phyloP scores from a whole-genome alignment of 768 basidiomycete species.

The Hydnum rufescens region DNA sequence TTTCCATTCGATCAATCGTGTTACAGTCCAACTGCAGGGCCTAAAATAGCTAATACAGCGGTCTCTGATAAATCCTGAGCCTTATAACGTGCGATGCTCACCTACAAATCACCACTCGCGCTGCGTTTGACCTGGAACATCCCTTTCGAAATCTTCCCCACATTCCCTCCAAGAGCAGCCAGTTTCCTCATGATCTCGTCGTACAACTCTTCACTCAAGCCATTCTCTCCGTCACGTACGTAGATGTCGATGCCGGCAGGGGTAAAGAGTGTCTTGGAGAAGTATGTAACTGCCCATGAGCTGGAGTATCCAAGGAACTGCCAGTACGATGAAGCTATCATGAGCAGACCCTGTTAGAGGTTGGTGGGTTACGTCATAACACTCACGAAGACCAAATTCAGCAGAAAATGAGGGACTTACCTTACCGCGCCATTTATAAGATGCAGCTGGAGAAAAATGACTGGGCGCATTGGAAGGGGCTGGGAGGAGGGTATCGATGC shows the following conservation, averaged over 20 bases:
- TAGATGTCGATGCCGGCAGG: constrained; percentile 27
- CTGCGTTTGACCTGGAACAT: background rate
- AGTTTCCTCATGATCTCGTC: background rate
- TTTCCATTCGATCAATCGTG: no score
- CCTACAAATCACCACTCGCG: no score
- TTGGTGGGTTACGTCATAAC: background rate
- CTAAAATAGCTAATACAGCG: no score
- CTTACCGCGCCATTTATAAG: constrained; percentile 23
- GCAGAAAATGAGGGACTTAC: constrained; percentile 13
- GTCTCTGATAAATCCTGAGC: no score
- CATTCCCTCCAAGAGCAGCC: no score
- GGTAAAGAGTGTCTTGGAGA: constrained; percentile 27
- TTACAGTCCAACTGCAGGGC: no score
- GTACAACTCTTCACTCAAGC: background rate
- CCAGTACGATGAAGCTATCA: constrained; percentile 7
- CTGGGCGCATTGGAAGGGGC: background rate
- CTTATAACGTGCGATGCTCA: no score
- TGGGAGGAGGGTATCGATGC: background rate
- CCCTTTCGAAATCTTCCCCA: no score
- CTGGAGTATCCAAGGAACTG: constrained; percentile 21
- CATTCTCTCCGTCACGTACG: constrained; percentile 10
- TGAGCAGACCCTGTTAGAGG: background rate
- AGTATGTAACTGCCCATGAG: constrained; percentile 19
- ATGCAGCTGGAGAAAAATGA: constrained; percentile 7
- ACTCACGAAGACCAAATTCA: constrained; percentile 18